Base-by-base conservation (phyloP, 805 yeast genomes). In the Blastobotrys americana region DNA sequence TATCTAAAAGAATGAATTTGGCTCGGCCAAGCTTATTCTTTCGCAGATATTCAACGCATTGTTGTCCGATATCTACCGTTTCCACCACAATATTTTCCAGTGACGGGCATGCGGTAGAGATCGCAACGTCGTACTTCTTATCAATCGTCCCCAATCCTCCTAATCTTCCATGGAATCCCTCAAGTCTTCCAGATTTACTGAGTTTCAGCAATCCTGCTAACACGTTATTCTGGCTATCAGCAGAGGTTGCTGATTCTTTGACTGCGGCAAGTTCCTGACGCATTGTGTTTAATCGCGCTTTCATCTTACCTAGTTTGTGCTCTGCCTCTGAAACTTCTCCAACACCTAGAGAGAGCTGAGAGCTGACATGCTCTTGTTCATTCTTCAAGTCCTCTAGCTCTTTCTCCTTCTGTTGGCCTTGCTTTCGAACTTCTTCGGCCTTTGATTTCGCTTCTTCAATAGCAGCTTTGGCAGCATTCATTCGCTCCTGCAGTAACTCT, bases 91-190 rank as follows among this genome's bases (percentile, higher is more conserved):
- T 79, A 50, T 94, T 90, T 60, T 90, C 95, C 46, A 93, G 69
- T 5, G 89, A 80, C 1, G 95, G 88, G 52, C 93, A 87, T 0
- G 96, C 97, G 0, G 97, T 93, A 0, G 97, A 88, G 5, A 93
- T 78, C 0, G 98, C 98, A 42, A 88, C 76, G 64, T 94, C 97
- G 60, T 84, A 93, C 55, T 77, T 74, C 51, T 83, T 85, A 59
- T 87, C 96, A 51, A 93, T 93, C 2, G 75, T 73, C n/a, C 96
- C 99, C 37, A 93, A 67, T 54, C 87, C 95, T 15, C 98, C 99
- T 13, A 93, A 67, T 50, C 96, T 71, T 0, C 97, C 98, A 59
- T 85, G 73, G 54, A 90, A 85, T 0, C 97, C 98, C 4, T 68
- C 67, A 19, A 94, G 75, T 55, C 95, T 73, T 4, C 97, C 97